Evolutionary conservation across 1,284 basidiomycete genomes (phyloP), one percentile per base, ranked within the genome.

Genomic region (Cryptococcus sp.): DNA sequence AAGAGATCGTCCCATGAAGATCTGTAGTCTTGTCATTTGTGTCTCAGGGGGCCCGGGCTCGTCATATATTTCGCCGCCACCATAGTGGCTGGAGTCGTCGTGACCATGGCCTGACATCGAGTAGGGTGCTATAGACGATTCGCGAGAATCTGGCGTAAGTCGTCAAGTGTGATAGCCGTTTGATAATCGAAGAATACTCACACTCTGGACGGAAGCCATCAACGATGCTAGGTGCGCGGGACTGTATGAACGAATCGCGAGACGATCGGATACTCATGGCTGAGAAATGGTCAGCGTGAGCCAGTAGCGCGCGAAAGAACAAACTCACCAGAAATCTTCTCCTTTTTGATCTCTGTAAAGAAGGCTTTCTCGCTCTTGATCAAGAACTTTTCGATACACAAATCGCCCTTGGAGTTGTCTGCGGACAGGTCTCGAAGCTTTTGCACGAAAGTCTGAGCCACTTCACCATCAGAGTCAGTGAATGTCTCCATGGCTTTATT

Each of bases 401-500:
- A 76, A 69, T 95, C 92, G 60, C 86, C 85, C 80, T 91, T 91
- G 6, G 92, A 95, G 73, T 95, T 95, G 60, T 90, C 89, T 0
- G 90, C 81, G 47, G 85, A 87, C 53, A 96, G 83, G 62, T 78
- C 77, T 72, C 91, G 87, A 47, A 96, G 80, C 74, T 90, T 92
- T 69, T 90, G 86, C 25, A 94, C 88, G 74, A 96, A 94, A 54
- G 90, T 87, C 52, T 88, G 85, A 16, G 91, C 88, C 52, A 95
- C 91, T 60, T 91, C 90, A 47, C 92, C 92, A 74, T 94, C 90
- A 1, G 89, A 83, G 77, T 94, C 92, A 31, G 92, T 95, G 79
- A 95, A 95, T 87, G 90, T 88, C 61, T 88, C 88, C 73, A 92
- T 91, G 11, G 91, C 90, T 80, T 93, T 93, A 81, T 95, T 95